phyloP scores from a whole-genome alignment of 768 basidiomycete genomes.

The Mycena metata region DNA sequence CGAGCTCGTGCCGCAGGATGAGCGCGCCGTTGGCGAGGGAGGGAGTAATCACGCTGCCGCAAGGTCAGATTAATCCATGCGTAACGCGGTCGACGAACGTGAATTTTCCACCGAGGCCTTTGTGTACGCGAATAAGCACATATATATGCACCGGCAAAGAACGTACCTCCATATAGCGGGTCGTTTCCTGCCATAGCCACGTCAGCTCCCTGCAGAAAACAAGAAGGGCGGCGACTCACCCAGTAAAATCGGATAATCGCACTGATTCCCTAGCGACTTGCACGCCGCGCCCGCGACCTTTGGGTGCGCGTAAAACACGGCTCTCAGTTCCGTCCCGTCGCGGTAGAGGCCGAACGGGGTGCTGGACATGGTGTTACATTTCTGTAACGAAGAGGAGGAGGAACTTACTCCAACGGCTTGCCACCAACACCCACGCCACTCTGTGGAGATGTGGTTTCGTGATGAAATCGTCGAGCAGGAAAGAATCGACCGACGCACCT shows the following conservation, averaged over 20 bases:
- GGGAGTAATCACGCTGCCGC: slow-evolving; percentile 76
- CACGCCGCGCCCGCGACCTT: slow-evolving; percentile 80
- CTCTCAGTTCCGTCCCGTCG: slow-evolving; percentile 82
- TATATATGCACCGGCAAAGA: too few species aligned
- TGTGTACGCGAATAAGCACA: background rate
- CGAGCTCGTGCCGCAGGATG: slow-evolving; percentile 84
- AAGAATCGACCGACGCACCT: slow-evolving; percentile 56
- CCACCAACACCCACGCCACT: slow-evolving; percentile 81
- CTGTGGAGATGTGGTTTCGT: slow-evolving; percentile 49
- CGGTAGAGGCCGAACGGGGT: slow-evolving; percentile 84
- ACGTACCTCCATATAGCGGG: slow-evolving; percentile 80
- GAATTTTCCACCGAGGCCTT: slow-evolving; percentile 83
- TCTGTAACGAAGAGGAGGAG: background rate
- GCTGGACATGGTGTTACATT: slow-evolving; percentile 50
- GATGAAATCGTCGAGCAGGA: background rate
- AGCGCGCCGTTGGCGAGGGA: slow-evolving; percentile 81
- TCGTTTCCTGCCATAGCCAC: slow-evolving; percentile 74
- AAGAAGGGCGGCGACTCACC: slow-evolving; percentile 55
- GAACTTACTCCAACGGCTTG: slow-evolving; percentile 73
- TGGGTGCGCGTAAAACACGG: slow-evolving; percentile 76
- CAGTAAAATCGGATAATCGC: slow-evolving; percentile 82
- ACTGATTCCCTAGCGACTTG: slow-evolving; percentile 69
- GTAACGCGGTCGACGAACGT: slow-evolving; percentile 62
- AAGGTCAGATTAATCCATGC: slow-evolving; percentile 5
- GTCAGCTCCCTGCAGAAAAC: slow-evolving; percentile 5